phyloP scores from a whole-genome alignment of 2,329 filamentous ascomycete species.

The Botrytis paeoniae region DNA sequence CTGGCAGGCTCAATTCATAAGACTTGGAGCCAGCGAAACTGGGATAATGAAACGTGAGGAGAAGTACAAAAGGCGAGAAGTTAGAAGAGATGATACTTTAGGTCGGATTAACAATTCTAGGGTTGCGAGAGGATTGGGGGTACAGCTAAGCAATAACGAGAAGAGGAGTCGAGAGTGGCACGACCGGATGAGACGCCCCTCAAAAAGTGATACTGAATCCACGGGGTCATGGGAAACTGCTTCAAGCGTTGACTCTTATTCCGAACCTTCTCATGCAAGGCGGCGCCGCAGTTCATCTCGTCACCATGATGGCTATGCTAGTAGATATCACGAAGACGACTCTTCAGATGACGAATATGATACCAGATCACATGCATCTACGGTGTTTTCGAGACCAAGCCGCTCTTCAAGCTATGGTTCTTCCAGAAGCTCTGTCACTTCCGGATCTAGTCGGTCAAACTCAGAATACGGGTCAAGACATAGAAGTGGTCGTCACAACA shows the following conservation, averaged over 20 bases:
- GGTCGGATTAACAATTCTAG: background rate
- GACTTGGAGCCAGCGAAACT: background rate
- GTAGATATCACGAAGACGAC: background rate
- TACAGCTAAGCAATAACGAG: background rate
- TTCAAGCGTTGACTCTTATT: background rate
- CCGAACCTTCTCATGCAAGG: background rate
- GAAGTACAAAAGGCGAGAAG: background rate
- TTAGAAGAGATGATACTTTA: background rate
- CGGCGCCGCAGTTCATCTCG: background rate
- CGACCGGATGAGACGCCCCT: background rate
- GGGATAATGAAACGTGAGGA: background rate
- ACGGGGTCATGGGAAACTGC: background rate
- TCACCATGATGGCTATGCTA: background rate
- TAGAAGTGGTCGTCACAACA: background rate
- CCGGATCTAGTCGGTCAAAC: background rate
- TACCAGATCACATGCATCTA: background rate
- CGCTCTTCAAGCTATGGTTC: background rate
- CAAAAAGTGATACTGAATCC: background rate
- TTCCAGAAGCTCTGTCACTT: background rate
- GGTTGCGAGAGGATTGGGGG: background rate
- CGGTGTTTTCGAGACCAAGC: background rate
- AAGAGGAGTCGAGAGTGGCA: background rate
- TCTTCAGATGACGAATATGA: background rate
- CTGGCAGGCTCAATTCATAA: background rate
- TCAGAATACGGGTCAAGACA: background rate